A percentile compares a stretch with the other conserved stretches of the same genome.
These are phyloP conservation scores for Ogataea pilisensis DNA, from an alignment of 805 yeast genomes.

Conservation along the genomic window DNA sequence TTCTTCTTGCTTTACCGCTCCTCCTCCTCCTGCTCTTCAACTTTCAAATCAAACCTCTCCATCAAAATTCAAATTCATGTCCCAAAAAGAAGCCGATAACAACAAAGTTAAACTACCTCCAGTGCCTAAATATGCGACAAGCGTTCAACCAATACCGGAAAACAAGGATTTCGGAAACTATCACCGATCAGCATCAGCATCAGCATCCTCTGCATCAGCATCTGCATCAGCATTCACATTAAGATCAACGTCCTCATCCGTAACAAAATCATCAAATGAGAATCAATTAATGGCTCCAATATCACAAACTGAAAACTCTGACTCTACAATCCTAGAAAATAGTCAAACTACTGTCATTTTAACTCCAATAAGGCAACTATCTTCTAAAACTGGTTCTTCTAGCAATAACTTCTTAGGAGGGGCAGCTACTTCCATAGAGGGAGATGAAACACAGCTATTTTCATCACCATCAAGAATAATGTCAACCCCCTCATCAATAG, in stretches of 20 bases:
- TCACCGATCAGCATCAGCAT: not conserved
- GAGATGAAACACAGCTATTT: slow-evolving; percentile 26
- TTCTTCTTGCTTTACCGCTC: not conserved
- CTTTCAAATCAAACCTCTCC: slow-evolving; percentile 26
- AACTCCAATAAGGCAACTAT: slow-evolving; percentile 5
- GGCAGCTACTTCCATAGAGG: slow-evolving; percentile 6
- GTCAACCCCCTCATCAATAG: slow-evolving; percentile 44
- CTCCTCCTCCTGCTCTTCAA: not conserved
- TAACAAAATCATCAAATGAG: no score
- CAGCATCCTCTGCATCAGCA: no score
- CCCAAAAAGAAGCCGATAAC: slow-evolving; percentile 6
- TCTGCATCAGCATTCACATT: no score
- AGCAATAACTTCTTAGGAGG: not conserved
- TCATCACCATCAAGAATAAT: slow-evolving; percentile 37
- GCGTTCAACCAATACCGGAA: not conserved
- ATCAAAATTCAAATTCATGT: slow-evolving; percentile 26
- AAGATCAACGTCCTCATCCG: no score
- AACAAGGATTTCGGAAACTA: not conserved
- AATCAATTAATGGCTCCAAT: not conserved
- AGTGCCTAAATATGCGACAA: slow-evolving; percentile 22
- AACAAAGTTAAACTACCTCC: slow-evolving; percentile 26
- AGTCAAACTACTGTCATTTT: not conserved
- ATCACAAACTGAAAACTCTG: slow-evolving; percentile 4
- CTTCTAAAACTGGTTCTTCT: not conserved
- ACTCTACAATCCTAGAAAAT: slow-evolving; percentile 13